Base-by-base conservation (phyloP, 768 basidiomycete genomes). In the Mycena vulgaris region DNA sequence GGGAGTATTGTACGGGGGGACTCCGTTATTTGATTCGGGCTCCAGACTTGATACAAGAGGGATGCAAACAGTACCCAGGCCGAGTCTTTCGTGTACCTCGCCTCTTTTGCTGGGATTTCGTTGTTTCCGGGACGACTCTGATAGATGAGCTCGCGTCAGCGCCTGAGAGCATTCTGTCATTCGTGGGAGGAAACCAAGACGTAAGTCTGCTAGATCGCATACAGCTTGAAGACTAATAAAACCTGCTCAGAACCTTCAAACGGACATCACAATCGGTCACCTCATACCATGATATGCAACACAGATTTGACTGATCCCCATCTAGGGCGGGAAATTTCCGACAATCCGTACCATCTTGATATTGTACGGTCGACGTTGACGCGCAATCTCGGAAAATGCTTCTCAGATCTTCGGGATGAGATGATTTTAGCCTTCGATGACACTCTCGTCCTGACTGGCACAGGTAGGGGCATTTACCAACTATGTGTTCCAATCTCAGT, bases 41-140 rank as follows among this genome's bases (percentile, higher is more conserved):
- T 28, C 48, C 61, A 10, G 61, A 51, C 5, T 28, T 63, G 30
- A n/a, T 58, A 8, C 17, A 66, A 5, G 39, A 42, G 11, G 65
- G 65, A 1, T 58, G 42, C 65, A 45, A 39, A 11, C 31, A 5
- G 31, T 59, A 66, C 27, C 65, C 56, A n/a, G n/a, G n/a, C n/a
- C n/a, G n/a, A n/a, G n/a, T n/a, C n/a, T n/a, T n/a, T n/a, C n/a
- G n/a, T n/a, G n/a, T n/a, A n/a, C n/a, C n/a, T n/a, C n/a, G n/a
- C n/a, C n/a, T n/a, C n/a, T n/a, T n/a, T n/a, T n/a, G 25, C 45
- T 66, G 65, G 65, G 42, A 57, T 10, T 66, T 30, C 56, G 47
- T 66, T 39, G 33, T 57, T n/a, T 58, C 53, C 27, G 65, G 65
- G 5, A 5, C 52, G 39, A 40, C n/a, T 30, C 56, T 56, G 13